Percentiles rank a stretch among this genome's conserved stretches.
Conservation (phyloP, 441 rosid species). For the Flueggea neowawraea region DNA sequence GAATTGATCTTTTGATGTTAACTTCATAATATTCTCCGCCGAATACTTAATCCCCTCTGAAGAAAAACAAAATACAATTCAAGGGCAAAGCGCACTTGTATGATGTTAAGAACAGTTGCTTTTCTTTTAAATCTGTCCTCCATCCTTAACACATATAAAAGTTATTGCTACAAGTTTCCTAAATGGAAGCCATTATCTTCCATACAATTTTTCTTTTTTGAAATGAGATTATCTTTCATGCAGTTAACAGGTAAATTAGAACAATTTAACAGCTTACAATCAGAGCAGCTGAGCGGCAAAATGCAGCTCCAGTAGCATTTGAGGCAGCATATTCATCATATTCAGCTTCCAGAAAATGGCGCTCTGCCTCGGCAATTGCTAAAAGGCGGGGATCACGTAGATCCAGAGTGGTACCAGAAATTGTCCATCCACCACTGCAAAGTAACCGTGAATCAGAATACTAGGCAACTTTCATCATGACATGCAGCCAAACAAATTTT, state of each 20-base stretch:
- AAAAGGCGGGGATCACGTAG: constrained; percentile 80
- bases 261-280: constrained; percentile 39
- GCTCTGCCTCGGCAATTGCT: constrained; percentile 94
- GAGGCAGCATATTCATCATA: constrained; percentile 86
- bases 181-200: no score
- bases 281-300: constrained; percentile 92
- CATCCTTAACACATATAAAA: background rate
- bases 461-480: background rate
- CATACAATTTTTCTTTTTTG: no score
- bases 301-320: constrained; percentile 87
- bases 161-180: background rate
- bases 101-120: no score
- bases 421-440: constrained; percentile 93
- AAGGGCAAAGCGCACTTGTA: no score
- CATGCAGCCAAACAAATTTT: no score
- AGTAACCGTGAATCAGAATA: constrained; percentile 16
- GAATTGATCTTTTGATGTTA: no score
- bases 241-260: background rate
- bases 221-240: background rate
- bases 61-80: no score
- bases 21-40: no score
- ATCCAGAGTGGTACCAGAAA: constrained; percentile 81
- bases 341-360: constrained; percentile 74
- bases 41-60: no score
- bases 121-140: background rate